Evolutionary conservation across 2,329 filamentous ascomycete genomes (phyloP).

Genomic region (Ascochyta koolunga): DNA sequence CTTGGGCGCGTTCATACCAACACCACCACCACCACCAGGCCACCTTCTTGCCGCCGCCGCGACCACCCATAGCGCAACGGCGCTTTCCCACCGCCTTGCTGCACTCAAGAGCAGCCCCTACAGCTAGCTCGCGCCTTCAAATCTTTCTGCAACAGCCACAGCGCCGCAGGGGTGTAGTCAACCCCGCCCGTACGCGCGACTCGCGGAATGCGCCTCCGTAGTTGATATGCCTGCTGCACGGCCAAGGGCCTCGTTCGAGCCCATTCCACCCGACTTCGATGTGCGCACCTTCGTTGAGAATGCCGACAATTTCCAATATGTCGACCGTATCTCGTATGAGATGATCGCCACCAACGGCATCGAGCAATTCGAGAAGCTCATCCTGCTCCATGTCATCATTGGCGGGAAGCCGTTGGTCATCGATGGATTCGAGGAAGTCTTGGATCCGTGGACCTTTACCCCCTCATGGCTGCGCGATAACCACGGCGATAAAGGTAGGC

Average conservation of each 20-base stretch:
- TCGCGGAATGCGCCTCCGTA: background rate
- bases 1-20: background rate
- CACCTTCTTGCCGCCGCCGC: background rate
- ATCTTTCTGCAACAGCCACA: background rate
- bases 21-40: background rate
- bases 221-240: constrained; percentile 74
- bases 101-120: background rate
- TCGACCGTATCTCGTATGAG: constrained; percentile 76
- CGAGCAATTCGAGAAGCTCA: constrained; percentile 82
- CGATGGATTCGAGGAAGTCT: constrained; percentile 78
- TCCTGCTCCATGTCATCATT: constrained; percentile 80
- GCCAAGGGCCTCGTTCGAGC: constrained; percentile 88
- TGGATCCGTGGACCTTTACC: constrained; percentile 81
- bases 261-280: constrained; percentile 85
- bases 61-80: background rate
- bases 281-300: constrained; percentile 75
- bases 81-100: background rate
- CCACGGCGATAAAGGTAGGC: constrained; percentile 77
- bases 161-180: background rate
- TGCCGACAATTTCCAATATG: constrained; percentile 86
- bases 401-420: constrained; percentile 89
- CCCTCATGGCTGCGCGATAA: constrained; percentile 79
- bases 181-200: background rate
- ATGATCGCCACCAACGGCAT: constrained; percentile 79
- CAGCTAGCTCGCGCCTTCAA: background rate